These are phyloP conservation scores for Brassica cretica DNA, from an alignment of 345 rosid species.

Conservation along the genomic window DNA sequence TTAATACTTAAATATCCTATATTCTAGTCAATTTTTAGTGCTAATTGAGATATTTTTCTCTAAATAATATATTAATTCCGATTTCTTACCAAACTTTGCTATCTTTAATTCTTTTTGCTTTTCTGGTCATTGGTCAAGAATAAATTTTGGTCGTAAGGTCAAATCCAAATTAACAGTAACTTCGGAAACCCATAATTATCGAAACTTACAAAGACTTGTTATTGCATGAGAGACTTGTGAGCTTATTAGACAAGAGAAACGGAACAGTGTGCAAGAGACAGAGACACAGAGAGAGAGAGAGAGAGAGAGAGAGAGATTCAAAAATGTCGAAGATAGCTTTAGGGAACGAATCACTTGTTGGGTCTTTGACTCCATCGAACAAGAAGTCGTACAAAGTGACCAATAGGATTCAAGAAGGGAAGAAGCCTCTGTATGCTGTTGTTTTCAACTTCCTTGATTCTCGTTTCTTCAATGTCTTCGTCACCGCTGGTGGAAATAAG, in stretches of 20 bases:
- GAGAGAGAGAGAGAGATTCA: constrained; percentile 13
- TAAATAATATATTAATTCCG: background rate
- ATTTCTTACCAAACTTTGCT: background rate
- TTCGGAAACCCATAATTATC: no score
- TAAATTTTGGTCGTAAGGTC: constrained; percentile 6
- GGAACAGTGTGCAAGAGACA: background rate
- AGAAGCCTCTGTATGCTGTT: constrained; percentile 92
- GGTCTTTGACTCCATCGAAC: constrained; percentile 69
- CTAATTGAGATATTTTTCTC: background rate
- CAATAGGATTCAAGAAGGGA: constrained; percentile 93
- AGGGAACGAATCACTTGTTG: constrained; percentile 86
- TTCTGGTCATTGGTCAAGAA: constrained; percentile 1
- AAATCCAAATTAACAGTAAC: constrained; percentile 9
- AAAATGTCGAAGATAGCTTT: constrained; percentile 73
- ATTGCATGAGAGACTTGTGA: constrained; percentile 30
- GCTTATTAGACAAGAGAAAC: constrained; percentile 7
- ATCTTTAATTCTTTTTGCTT: background rate
- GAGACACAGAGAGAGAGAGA: constrained; percentile 13
- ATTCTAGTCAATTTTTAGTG: background rate
- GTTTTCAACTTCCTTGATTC: constrained; percentile 93
- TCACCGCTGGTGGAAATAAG: constrained; percentile 94
- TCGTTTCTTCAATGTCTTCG: constrained; percentile 88
- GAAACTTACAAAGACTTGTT: background rate
- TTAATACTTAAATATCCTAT: background rate
- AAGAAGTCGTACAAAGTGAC: constrained; percentile 79